Base-by-base conservation (phyloP, 345 rosid genomes). In the Draba incana region DNA sequence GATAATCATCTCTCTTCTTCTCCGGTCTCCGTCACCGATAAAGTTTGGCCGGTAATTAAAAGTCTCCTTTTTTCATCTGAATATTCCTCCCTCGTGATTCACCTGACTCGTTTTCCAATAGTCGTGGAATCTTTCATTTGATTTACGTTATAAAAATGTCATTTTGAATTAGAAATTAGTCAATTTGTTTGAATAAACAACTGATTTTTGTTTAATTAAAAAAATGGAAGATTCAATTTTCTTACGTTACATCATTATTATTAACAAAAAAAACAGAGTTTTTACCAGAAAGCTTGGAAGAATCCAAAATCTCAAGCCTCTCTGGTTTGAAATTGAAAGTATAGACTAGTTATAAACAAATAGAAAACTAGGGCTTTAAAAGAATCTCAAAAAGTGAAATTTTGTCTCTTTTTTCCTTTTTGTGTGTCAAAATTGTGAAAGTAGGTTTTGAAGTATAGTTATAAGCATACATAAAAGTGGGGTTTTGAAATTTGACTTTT, bases 1-100 rank as follows among this genome's bases (percentile, higher is more conserved):
- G 1, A 20, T 20, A 20, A 46, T 48, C 42, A 23, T 37, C 75
- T 71, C 27, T 47, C 60, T 1, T 66, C 54, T 27, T 56, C 80
- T 35, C 48, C 43, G 39, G 59, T 76, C 44, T 62, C 67, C 37
- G 52, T 1, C 23, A 43, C 80, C 53, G 81, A 79, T 0, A 83
- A 10, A 82, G 64, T 84, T 62, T 92, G 98, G 98, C 98, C 98
- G 25, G 98, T 92, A 75, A n/a, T 81, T 7, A 6, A 66, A 66
- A 66, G 38, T 6, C 20, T 59, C 72, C 27, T 57, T 66, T 30
- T 16, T 8, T 55, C 23, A 49, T 62, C 28, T 54, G n/a, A 31
- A 27, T 51, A 50, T 49, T 43, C 46, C 16, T 3, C 37, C 8
- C 37, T 15, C 43, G 9, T 70, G 8, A 24, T 71, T 37, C n/a